Conservation (phyloP, 179 eudicot genomes). For the Actinidia arguta region DNA sequence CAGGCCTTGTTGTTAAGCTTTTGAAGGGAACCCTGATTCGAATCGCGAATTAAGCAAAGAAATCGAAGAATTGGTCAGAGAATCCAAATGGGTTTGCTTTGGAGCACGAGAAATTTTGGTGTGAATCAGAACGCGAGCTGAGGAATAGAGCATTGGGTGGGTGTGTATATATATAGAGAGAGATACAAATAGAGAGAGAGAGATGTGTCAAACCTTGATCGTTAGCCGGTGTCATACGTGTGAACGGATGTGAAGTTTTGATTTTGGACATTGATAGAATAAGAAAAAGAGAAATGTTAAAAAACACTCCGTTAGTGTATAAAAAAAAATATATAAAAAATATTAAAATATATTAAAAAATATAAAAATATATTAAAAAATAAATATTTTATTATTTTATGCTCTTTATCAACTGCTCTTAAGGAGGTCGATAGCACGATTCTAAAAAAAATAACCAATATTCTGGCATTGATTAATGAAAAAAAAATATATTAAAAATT, state of each 20-base stretch:
- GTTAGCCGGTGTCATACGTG: background rate
- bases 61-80: background rate
- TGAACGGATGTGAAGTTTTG: background rate
- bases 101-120: background rate
- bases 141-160: constrained; percentile 15
- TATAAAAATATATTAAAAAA: no score
- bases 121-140: background rate
- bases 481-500: no score
- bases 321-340: no score
- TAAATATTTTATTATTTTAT: no score
- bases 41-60: background rate
- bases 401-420: no score
- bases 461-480: no score
- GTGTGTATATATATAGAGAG: background rate
- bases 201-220: background rate
- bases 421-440: no score
- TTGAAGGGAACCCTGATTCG: background rate
- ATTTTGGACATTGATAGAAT: no score
- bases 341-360: no score
- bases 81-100: constrained; percentile 21
- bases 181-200: background rate
- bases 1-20: background rate
- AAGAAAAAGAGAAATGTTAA: no score
- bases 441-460: no score
- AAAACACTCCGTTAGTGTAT: no score